phyloP scores from a whole-genome alignment of 257 asterid genomes.

The Ilex aquifolium region DNA sequence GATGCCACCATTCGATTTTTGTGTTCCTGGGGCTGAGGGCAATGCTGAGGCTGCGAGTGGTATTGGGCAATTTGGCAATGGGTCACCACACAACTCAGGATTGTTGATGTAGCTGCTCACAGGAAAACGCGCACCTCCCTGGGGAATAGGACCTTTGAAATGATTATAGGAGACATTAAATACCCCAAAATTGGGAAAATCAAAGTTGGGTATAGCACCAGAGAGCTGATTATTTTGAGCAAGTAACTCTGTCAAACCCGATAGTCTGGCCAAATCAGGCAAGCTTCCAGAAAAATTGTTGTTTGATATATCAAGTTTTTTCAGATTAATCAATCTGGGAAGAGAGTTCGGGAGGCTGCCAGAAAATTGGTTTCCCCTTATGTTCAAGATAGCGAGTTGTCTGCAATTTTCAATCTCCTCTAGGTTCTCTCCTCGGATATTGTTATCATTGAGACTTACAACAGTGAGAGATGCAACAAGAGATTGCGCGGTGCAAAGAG shows the following conservation, averaged over 20 bases:
- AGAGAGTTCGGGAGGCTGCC: slow-evolving; percentile 32
- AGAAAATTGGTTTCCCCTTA: slow-evolving; percentile 33
- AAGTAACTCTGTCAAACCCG: slow-evolving; percentile 20
- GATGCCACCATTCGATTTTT: slow-evolving; percentile 6
- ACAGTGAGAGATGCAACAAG: slow-evolving; percentile 23
- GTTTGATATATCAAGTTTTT: slow-evolving; percentile 35
- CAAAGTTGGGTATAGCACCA: slow-evolving; percentile 34
- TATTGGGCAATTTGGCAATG: slow-evolving; percentile 33
- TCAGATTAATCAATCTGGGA: slow-evolving; percentile 30
- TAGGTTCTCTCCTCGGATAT: slow-evolving; percentile 27
- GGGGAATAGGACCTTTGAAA: slow-evolving; percentile 42
- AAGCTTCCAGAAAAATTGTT: slow-evolving; percentile 30
- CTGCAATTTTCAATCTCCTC: slow-evolving; percentile 41
- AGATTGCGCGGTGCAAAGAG: slow-evolving; percentile 33
- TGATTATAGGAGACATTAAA: slow-evolving; percentile 47
- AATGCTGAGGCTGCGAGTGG: slow-evolving; percentile 9
- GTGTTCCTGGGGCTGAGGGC: slow-evolving; percentile 3
- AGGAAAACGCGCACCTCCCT: slow-evolving; percentile 21
- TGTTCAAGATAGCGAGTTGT: slow-evolving; percentile 26
- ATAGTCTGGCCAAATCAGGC: slow-evolving; percentile 33
- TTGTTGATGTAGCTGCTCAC: slow-evolving; percentile 30
- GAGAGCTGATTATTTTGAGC: slow-evolving; percentile 40
- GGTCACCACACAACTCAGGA: slow-evolving; percentile 44
- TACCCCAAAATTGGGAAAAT: slow-evolving; percentile 19
- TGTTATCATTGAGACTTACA: slow-evolving; percentile 28